Evolutionary conservation across 768 basidiomycete genomes (phyloP).

Genomic region (Epithele typhae): DNA sequence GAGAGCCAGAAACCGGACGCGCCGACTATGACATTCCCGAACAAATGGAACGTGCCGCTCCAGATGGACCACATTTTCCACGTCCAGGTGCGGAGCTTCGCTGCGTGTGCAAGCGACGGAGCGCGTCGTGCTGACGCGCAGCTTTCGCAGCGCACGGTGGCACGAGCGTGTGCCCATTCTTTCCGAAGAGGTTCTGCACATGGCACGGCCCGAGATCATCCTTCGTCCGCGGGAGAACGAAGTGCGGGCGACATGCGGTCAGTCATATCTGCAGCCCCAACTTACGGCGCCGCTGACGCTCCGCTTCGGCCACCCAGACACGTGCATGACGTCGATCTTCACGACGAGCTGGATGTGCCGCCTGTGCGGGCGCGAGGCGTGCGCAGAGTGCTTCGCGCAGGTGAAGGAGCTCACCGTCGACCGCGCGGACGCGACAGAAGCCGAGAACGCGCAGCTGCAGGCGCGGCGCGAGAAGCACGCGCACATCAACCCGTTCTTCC

Average conservation of each 20-base stretch:
- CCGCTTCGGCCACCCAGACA: constrained; percentile 48
- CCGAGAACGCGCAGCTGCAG: constrained; percentile 46
- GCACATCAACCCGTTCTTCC: constrained; percentile 68
- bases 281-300: constrained; percentile 3
- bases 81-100: constrained; percentile 48
- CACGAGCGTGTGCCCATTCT: constrained; percentile 67
- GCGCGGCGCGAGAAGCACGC: constrained; percentile 55
- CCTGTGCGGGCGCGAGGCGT: constrained; percentile 87
- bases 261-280: constrained; percentile 21
- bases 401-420: constrained; percentile 61
- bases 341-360: constrained; percentile 88
- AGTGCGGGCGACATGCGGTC: constrained; percentile 83
- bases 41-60: constrained; percentile 61
- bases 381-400: constrained; percentile 75
- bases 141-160: constrained; percentile 53
- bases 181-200: constrained; percentile 58
- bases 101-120: neutral
- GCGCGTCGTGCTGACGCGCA: neutral
- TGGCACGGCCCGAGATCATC: constrained; percentile 53
- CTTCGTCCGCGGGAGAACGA: constrained; percentile 75
- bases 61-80: constrained; percentile 45
- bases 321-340: constrained; percentile 92
- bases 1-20: constrained; percentile 56
- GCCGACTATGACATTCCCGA: constrained; percentile 60
- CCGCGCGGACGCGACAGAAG: constrained; percentile 41